Evolutionary conservation across 129 eudicot species (phyloP).

Genomic region (Chrysanthemum lavandulifolium): DNA sequence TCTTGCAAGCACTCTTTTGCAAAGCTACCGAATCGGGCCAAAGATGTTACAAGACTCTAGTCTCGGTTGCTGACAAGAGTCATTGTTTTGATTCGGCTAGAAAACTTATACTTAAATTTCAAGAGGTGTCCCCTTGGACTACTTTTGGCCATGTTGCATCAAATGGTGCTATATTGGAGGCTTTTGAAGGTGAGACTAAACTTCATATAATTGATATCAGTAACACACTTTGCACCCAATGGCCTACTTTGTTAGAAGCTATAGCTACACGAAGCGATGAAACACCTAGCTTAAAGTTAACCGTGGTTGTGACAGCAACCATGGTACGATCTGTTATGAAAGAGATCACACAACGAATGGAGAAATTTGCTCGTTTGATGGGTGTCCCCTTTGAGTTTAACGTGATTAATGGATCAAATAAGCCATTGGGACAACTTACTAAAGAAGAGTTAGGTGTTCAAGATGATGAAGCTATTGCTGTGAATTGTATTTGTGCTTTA

Average conservation of each 20-base stretch:
- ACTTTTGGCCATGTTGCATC: constrained; percentile 96
- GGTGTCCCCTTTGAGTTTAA: constrained; percentile 86
- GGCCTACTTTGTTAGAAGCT: constrained; percentile 89
- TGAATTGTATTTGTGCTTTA: constrained; percentile 72
- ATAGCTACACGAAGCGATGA: constrained; percentile 78
- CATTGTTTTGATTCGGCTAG: constrained; percentile 66
- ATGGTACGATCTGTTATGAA: constrained; percentile 58
- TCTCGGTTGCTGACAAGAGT: constrained; percentile 55
- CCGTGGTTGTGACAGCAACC: constrained; percentile 55
- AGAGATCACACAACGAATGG: constrained; percentile 77
- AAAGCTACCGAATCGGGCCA: constrained; percentile 70
- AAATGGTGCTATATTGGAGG: constrained; percentile 87
- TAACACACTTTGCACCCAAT: constrained; percentile 86
- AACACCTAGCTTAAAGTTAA: constrained; percentile 68
- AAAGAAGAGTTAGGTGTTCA: constrained; percentile 49
- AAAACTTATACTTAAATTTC: constrained; percentile 69
- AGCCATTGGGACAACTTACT: constrained; percentile 45
- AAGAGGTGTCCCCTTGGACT: constrained; percentile 93
- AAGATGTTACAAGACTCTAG: constrained; percentile 63
- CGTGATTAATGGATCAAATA: constrained; percentile 44
- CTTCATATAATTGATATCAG: constrained; percentile 86
- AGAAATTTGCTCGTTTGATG: constrained; percentile 88
- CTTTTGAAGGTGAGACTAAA: constrained; percentile 71
- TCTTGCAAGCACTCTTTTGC: constrained; percentile 80
- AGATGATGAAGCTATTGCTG: constrained; percentile 69